These are phyloP conservation scores for Lepiota venenata DNA, from an alignment of 768 basidiomycete genomes.

Conservation along the genomic window DNA sequence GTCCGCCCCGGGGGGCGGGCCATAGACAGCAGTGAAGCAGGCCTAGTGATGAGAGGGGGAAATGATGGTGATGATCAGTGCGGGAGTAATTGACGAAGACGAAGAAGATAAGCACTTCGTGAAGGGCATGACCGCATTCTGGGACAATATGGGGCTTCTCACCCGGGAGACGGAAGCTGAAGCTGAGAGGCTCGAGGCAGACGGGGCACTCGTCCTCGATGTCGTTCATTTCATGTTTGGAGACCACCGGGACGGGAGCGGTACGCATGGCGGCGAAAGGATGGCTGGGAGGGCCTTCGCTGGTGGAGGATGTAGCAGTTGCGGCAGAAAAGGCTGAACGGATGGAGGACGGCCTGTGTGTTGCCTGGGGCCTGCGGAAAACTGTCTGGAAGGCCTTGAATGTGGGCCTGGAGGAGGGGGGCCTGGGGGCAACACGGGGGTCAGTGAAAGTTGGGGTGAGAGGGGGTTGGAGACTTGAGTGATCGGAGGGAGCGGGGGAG, in stretches of 20 bases:
- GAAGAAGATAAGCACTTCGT: conserved; percentile 57
- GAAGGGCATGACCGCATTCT: conserved; percentile 97
- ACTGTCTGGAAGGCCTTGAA: conserved; percentile 50
- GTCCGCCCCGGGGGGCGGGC: conserved; percentile 67
- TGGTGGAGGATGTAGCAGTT: conserved; percentile 30
- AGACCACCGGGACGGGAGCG: conserved; percentile 71
- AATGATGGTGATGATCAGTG: conserved; percentile 11
- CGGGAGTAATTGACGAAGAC: conserved; percentile 1
- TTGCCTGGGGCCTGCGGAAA: conserved; percentile 42
- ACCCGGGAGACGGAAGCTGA: conserved; percentile 88
- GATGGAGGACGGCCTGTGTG: conserved; percentile 39
- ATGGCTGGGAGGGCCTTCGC: conserved; percentile 40
- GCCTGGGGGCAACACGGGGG: conserved; percentile 35
- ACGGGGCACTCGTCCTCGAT: conserved; percentile 95
- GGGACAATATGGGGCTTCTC: conserved; percentile 98
- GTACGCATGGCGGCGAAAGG: conserved; percentile 60
- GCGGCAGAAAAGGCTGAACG: conserved; percentile 49
- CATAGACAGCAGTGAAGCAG: conserved; percentile 96
- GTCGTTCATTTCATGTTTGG: conserved; percentile 55
- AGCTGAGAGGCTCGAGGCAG: conserved; percentile 92
- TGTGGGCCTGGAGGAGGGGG: conserved; percentile 25
- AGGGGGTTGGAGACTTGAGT: conserved; percentile 28
- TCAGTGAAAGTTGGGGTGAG: conserved; percentile 43
- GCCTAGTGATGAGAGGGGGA: conserved; percentile 49
- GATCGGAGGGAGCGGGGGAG: conserved; percentile 28